Base-by-base conservation (phyloP, 1,284 basidiomycete species). In the Ceratobasidium sp. region DNA sequence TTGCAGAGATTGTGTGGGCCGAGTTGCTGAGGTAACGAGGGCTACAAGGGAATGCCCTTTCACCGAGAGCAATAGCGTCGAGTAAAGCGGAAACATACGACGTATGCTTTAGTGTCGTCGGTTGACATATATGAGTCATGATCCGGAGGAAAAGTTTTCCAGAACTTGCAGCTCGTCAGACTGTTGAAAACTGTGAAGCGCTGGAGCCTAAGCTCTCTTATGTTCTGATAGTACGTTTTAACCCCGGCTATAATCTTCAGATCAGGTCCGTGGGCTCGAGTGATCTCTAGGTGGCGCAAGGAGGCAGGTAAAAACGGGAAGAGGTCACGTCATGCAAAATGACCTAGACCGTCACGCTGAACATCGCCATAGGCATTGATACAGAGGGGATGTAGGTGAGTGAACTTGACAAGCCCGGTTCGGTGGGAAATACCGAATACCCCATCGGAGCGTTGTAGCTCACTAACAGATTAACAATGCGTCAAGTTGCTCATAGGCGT, bases 181-280 rank as follows among this genome's bases (percentile, higher is more conserved):
- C 65, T 45, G 23, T 67, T 67, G 47, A 67, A 67, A 45, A 54
- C 35, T n/a, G 65, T 67, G 39, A 45, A 61, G 2, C 60, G 31
- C 17, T 33, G 31, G 7, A 61, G 60, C 60, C 60, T 8, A 6
- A 37, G 60, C 31, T 37, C 33, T 23, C 37, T 6, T 7, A 61
- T 8, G 2, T 61, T 35, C 3, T n/a, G 60, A 33, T 20, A 61
- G 37, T 37, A 23, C 15, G 17, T 11, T 61, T 61, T 61, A 26
- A 37, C 60, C 33, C 31, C 37, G 4, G 60, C 26, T 33, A 61
- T 61, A 6, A 61, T 33, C 35, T 11, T 61, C 20, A 35, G 13
- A 37, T 61, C 60, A 11, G 60, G 60, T 4, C 60, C 60, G n/a
- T 42, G 39, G 13, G 39, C 39, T 42, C 39, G 39, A 42, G 39